Base-by-base conservation (phyloP, 495 filamentous ascomycete species). In the Hypoxylon perforatum region DNA sequence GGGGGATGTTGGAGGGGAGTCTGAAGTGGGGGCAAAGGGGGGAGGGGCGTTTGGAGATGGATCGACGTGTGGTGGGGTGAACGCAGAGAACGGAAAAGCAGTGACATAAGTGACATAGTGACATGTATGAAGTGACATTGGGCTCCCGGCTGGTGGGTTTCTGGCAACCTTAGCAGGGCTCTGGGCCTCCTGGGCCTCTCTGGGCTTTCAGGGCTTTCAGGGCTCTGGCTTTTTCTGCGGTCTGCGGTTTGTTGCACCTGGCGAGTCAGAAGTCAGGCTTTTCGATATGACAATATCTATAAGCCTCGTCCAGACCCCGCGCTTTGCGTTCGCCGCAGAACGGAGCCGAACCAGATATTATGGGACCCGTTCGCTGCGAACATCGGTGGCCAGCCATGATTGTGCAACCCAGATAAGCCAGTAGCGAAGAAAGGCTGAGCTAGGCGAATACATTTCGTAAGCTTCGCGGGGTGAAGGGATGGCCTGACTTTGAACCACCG, bases 231-330 rank as follows among this genome's bases (percentile, higher is more conserved):
- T n/a, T n/a, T n/a, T 58, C 51, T 64, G 60, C 45, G 65, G 36
- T 44, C 38, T 1, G 38, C 15, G 30, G 50, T 44, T 64, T 61
- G 57, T 61, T 61, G 61, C 45, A 57, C 61, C n/a, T 59, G 66
- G 52, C 56, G 57, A 61, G 66, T 69, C 33, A 69, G 61, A 61
- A 57, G 61, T 62, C 66, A 65, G 66, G 66, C 61, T 48, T 33
- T 28, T 69, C 66, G 61, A 69, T 65, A 69, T 61, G 61, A 61
- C 42, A 61, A 54, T 61, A 61, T 52, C 57, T 61, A 69, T 69
- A 69, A 69, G 66, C 66, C 66, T 69, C 61, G 66, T 65, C 66
- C 50, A 65, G 66, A 69, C 66, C 66, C 66, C 66, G 66, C 66
- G 66, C 52, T 69, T 69, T 45, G 28, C 46, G 65, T 61, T 65